These are phyloP conservation scores for Rhodamnia argentea DNA, from an alignment of 345 rosid genomes.

Conservation along the genomic window DNA sequence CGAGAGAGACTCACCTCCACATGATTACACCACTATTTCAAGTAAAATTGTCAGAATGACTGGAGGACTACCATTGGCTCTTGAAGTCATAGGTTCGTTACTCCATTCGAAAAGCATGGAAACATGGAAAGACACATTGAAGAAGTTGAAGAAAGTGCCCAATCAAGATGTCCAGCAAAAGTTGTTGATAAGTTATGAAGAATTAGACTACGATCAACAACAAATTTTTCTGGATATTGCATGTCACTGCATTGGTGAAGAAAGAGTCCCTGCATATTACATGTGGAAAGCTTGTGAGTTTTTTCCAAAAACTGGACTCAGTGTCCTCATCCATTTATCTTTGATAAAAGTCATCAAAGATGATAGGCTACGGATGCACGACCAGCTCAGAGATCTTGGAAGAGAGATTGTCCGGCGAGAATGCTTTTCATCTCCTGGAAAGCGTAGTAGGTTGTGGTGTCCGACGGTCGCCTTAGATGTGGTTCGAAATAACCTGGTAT, in stretches of 20 bases:
- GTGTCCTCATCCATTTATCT: background rate
- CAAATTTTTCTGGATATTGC: background rate
- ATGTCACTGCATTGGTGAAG: background rate
- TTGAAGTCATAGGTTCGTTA: background rate
- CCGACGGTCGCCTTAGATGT: accelerated
- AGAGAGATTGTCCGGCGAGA: background rate
- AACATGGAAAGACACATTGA: background rate
- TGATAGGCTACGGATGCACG: background rate
- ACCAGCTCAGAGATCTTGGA: background rate
- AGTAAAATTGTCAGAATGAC: accelerated
- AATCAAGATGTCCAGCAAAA: background rate
- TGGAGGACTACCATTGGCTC: background rate
- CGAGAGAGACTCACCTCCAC: background rate
- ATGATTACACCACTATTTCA: accelerated
- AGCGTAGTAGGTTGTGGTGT: background rate
- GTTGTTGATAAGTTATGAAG: background rate
- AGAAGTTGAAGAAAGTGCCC: background rate
- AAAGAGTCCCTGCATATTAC: background rate
- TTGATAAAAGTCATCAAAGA: background rate
- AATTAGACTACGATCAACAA: accelerated
- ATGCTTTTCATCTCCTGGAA: accelerated
- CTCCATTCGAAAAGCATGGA: background rate
- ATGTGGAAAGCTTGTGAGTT: background rate
- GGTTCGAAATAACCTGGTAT: background rate
- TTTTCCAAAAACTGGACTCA: accelerated